These are phyloP conservation scores for Hypoxylon subgilvum DNA, from an alignment of 495 filamentous ascomycete genomes.

Conservation along the genomic window DNA sequence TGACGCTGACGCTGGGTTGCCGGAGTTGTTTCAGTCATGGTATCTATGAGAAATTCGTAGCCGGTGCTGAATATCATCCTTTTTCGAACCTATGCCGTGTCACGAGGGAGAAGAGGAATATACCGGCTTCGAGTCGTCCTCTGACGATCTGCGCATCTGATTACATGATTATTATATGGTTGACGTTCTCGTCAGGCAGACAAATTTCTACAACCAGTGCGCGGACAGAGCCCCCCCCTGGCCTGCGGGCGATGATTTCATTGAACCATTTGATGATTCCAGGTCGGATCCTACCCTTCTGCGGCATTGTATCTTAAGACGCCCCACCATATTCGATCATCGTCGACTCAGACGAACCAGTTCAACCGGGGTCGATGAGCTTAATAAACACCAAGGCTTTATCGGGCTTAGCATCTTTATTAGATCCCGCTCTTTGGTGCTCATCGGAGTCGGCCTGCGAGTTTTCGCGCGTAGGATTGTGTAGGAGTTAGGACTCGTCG, in stretches of 20 bases:
- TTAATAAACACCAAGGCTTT: conserved; percentile 7
- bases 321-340: conserved; percentile 21
- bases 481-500: no score
- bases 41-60: conserved; percentile 9
- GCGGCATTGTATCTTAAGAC: conserved; percentile 14
- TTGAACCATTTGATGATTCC: conserved; percentile 29
- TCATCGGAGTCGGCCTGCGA: neutral
- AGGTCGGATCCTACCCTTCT: conserved; percentile 28
- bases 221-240: conserved; percentile 6
- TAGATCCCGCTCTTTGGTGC: conserved; percentile 15
- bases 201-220: conserved; percentile 12
- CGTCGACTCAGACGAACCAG: conserved; percentile 11
- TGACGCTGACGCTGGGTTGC: conserved; percentile 37
- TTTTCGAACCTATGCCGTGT: conserved; percentile 7
- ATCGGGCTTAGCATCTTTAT: conserved; percentile 8
- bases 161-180: conserved; percentile 23
- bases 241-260: conserved; percentile 21
- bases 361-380: conserved; percentile 12
- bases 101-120: conserved; percentile 1
- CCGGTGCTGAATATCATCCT: no score
- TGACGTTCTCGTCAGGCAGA: conserved; percentile 28
- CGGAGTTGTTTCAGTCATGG: conserved; percentile 30
- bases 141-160: conserved; percentile 1
- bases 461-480: no score
- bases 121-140: conserved; percentile 1